These are phyloP conservation scores for Bombardia bombarda DNA, from an alignment of 495 filamentous ascomycete genomes.

Conservation along the genomic window DNA sequence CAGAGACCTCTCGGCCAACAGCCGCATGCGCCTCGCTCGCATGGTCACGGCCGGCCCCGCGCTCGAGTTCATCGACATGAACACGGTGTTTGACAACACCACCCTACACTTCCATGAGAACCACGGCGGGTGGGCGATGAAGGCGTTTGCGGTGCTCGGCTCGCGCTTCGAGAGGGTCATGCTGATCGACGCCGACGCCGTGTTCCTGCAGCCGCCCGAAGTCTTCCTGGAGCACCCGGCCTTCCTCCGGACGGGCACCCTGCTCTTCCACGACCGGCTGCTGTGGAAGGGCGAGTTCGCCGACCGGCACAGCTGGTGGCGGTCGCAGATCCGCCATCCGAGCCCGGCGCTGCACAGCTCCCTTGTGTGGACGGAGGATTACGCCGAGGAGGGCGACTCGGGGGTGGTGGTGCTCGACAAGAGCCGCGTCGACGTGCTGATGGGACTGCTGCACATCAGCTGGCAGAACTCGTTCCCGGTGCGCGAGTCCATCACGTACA, in stretches of 20 bases:
- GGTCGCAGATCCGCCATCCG: not conserved
- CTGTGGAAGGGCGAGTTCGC: not conserved
- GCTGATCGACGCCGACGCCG: not conserved
- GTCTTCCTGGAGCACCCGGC: not conserved
- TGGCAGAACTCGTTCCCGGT: not conserved
- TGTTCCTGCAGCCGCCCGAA: not conserved
- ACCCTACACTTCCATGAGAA: not conserved
- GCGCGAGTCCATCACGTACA: not conserved
- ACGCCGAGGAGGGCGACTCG: not conserved
- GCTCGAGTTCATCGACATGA: conserved; percentile 1
- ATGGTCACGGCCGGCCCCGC: not conserved
- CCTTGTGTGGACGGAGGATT: not conserved
- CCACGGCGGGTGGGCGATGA: not conserved
- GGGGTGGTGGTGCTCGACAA: not conserved
- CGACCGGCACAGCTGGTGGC: not conserved
- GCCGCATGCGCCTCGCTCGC: not conserved
- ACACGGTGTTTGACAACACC: not conserved
- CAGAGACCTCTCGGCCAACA: not conserved
- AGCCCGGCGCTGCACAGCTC: not conserved
- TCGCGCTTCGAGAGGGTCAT: not conserved
- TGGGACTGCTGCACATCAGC: not conserved
- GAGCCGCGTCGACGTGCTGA: not conserved
- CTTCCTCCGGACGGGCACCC: not conserved
- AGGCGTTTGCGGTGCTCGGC: not conserved
- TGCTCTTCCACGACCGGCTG: not conserved